Percentiles rank a stretch among this genome's conserved stretches.
Evolutionary conservation across 1,284 basidiomycete species (phyloP).

Genomic region (Sanguinoderma infundibulare): DNA sequence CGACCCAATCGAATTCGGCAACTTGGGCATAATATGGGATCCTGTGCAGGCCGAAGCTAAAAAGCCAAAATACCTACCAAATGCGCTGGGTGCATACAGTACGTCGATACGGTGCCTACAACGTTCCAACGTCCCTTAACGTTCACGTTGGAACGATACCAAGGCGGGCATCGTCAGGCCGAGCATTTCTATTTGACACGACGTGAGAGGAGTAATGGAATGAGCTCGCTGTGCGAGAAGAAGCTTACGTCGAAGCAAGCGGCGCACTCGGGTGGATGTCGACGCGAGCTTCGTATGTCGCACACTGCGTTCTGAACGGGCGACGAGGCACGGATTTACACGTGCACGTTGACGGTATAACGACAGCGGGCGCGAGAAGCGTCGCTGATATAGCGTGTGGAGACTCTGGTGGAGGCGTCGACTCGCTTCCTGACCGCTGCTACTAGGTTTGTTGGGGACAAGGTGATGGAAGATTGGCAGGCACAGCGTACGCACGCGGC

Average conservation of each 20-base stretch:
- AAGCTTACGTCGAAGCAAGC: not conserved
- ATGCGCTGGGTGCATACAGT: too few relatives aligned
- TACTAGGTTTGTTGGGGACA: too few relatives aligned
- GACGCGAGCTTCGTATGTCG: not conserved
- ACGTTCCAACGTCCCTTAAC: too few relatives aligned
- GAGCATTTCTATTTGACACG: not conserved
- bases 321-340: not conserved
- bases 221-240: not conserved
- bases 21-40: not conserved
- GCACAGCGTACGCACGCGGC: too few relatives aligned
- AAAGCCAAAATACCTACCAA: not conserved
- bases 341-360: not conserved
- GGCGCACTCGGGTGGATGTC: not conserved
- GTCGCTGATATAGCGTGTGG: not conserved
- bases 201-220: not conserved
- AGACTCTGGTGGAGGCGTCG: too few relatives aligned
- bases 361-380: conserved; percentile 6
- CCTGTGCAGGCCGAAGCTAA: not conserved
- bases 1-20: not conserved
- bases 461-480: too few relatives aligned
- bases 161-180: not conserved
- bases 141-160: too few relatives aligned
- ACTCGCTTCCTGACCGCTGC: too few relatives aligned
- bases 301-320: conserved; percentile 1
- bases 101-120: not conserved